Conservation (phyloP, 2,329 filamentous ascomycete species). For the Aspergillus piperis region DNA sequence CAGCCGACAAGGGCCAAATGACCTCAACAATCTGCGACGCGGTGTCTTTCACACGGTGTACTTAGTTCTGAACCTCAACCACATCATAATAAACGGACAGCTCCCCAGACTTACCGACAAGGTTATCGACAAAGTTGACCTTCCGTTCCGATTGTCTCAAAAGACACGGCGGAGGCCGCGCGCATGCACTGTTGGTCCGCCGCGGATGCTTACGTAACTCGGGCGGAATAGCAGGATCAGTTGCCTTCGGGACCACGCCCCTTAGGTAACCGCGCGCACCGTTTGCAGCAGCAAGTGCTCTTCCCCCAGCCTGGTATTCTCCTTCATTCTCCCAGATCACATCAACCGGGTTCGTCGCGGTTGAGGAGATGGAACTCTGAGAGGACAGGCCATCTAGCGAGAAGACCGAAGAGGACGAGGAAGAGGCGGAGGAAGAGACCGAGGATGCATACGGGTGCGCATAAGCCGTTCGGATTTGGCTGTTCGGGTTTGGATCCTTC, state of each 20-base stretch:
- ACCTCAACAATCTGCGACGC: slow-evolving; percentile 96
- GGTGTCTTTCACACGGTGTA: slow-evolving; percentile 69
- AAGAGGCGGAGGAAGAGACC: slow-evolving; percentile 73
- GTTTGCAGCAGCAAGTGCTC: slow-evolving; percentile 26
- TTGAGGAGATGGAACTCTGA: slow-evolving; percentile 69
- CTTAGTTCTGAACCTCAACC: slow-evolving; percentile 33
- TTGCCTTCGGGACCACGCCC: slow-evolving; percentile 31
- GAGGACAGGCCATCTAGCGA: slow-evolving; percentile 66
- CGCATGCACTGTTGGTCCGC: slow-evolving; percentile 54
- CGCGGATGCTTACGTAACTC: slow-evolving; percentile 55
- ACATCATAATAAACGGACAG: slow-evolving; percentile 29
- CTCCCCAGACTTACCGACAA: slow-evolving; percentile 79
- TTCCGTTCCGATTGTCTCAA: slow-evolving; percentile 89
- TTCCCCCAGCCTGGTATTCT: slow-evolving; percentile 29
- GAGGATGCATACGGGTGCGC: slow-evolving; percentile 67
- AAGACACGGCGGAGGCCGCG: slow-evolving; percentile 70
- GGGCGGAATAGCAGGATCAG: slow-evolving; percentile 39
- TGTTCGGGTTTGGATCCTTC: slow-evolving; percentile 41
- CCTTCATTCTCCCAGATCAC: slow-evolving; percentile 47
- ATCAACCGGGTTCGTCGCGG: slow-evolving; percentile 63
- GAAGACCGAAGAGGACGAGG: slow-evolving; percentile 75
- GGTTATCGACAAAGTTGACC: slow-evolving; percentile 91
- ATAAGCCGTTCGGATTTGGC: slow-evolving; percentile 39
- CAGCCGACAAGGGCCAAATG: slow-evolving; percentile 91
- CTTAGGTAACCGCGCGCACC: slow-evolving; percentile 31